phyloP scores from a whole-genome alignment of 306 rosid species.

The Castanea crenata region DNA sequence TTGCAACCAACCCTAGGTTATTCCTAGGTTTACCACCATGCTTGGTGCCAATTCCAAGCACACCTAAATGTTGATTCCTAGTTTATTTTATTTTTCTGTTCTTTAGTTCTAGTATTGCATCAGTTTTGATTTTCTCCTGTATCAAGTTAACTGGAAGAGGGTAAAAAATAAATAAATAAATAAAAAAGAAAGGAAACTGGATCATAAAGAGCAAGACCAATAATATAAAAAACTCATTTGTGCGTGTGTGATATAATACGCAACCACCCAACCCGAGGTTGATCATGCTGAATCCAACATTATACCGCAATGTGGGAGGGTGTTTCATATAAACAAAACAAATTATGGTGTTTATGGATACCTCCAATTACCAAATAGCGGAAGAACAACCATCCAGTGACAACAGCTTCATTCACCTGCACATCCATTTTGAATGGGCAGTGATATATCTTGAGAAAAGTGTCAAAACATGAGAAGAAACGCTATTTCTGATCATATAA shows the following conservation, averaged over 20 bases:
- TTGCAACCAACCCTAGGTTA: no score
- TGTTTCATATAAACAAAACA: neutral
- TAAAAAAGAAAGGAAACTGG: no score
- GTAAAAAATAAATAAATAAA: neutral
- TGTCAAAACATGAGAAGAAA: neutral
- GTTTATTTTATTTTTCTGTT: no score
- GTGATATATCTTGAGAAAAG: neutral
- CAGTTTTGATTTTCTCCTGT: no score
- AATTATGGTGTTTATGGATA: conserved; percentile 29
- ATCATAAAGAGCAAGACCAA: neutral
- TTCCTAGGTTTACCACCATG: no score
- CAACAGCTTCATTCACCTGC: conserved; percentile 96
- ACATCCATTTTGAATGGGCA: conserved; percentile 20
- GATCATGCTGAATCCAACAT: neutral
- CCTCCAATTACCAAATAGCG: conserved; percentile 99
- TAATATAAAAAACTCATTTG: neutral
- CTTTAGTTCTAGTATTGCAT: no score
- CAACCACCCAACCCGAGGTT: neutral
- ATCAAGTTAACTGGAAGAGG: neutral
- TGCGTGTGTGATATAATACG: neutral
- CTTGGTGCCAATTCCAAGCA: no score
- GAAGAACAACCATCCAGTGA: conserved; percentile 95
- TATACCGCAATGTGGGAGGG: neutral
- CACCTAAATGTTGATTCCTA: no score
- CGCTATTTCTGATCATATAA: neutral